Evolutionary conservation across 306 rosid species (phyloP).

Genomic region (Psophocarpus tetragonolobus): DNA sequence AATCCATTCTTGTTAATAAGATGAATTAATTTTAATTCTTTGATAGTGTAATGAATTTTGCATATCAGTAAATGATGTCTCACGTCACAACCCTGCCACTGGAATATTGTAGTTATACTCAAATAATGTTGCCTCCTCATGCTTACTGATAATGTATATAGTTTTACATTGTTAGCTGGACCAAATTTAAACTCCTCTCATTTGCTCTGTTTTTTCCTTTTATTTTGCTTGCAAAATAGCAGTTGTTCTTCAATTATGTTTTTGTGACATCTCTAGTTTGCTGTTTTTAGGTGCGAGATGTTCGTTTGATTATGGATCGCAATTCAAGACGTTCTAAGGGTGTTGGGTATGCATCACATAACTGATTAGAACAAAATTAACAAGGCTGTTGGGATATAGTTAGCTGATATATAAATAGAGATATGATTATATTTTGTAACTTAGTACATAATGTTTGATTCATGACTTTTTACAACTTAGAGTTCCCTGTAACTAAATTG

Average conservation of each 20-base stretch:
- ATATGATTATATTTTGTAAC: background rate
- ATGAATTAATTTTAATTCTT: constrained; percentile 3
- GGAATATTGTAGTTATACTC: background rate
- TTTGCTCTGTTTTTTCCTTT: background rate
- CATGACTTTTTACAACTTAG: background rate
- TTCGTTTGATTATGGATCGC: constrained; percentile 97
- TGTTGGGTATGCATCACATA: constrained; percentile 72
- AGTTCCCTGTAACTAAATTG: background rate
- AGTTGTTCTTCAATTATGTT: constrained; percentile 14
- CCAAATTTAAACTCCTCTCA: background rate
- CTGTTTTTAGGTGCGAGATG: constrained; percentile 86
- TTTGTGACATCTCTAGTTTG: background rate
- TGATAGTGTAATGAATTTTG: background rate
- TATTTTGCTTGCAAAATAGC: background rate
- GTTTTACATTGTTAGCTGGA: background rate
- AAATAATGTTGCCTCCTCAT: background rate
- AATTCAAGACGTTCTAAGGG: constrained; percentile 98
- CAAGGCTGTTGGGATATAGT: background rate
- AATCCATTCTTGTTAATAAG: constrained; percentile 12
- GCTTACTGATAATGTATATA: background rate
- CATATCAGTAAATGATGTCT: background rate
- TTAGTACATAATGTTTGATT: background rate
- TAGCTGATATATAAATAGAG: background rate
- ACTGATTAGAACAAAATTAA: constrained; percentile 3
- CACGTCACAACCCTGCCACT: background rate